Conservation (phyloP, 179 eudicot species). For the Silene coronaria region DNA sequence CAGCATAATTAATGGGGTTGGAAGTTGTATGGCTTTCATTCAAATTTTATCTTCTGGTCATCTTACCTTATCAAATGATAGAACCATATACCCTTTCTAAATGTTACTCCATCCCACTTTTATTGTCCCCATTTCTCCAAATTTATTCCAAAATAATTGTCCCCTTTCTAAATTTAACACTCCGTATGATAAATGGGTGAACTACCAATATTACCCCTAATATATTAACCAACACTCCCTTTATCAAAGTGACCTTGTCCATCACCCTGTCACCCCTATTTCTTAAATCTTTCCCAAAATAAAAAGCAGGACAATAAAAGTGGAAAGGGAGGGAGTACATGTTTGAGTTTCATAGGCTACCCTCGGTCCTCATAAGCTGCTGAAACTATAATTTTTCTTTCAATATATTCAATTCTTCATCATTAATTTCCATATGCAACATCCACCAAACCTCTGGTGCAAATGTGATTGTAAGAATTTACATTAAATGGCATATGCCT, state of each 20-base stretch:
- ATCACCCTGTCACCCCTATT: too few species aligned
- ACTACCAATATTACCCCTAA: too few species aligned
- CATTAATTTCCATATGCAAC: background rate
- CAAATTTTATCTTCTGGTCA: background rate
- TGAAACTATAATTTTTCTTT: background rate
- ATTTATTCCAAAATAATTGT: too few species aligned
- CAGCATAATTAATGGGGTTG: slow-evolving; percentile 3
- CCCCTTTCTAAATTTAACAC: too few species aligned
- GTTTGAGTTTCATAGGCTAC: background rate
- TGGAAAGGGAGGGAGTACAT: too few species aligned
- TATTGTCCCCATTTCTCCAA: background rate
- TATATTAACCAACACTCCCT: too few species aligned
- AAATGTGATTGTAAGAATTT: background rate
- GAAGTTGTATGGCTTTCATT: background rate
- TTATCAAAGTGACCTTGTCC: too few species aligned
- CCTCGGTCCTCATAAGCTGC: background rate
- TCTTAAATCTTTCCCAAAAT: too few species aligned
- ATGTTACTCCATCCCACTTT: background rate
- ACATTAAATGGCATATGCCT: background rate
- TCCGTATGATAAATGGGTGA: too few species aligned
- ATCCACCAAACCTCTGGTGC: background rate
- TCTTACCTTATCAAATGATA: background rate
- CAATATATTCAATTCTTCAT: too few species aligned
- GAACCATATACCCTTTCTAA: background rate
- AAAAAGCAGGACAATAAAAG: too few species aligned